Evolutionary conservation across 441 rosid genomes (phyloP).

Genomic region (Lepidium campestre): DNA sequence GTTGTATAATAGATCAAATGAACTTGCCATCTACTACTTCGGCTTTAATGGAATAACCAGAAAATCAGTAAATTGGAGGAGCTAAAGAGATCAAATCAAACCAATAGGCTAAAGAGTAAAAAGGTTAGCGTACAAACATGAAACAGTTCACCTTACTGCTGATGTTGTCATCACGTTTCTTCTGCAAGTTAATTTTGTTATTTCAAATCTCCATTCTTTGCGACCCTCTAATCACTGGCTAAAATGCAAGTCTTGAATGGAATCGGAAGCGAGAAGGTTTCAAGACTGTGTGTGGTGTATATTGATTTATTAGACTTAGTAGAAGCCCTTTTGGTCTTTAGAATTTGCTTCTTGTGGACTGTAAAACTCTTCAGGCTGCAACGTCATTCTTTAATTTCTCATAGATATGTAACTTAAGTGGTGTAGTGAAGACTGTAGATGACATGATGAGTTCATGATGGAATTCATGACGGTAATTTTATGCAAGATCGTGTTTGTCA

Average conservation of each 20-base stretch:
- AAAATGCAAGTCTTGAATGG: background rate
- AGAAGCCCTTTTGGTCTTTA: background rate
- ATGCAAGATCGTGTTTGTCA: background rate
- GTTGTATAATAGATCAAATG: slow-evolving; percentile 50
- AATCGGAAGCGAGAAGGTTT: background rate
- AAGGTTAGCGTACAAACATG: background rate
- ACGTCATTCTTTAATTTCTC: background rate
- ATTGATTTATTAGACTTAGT: background rate
- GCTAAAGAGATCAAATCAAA: background rate
- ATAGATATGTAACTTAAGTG: background rate
- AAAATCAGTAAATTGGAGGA: background rate
- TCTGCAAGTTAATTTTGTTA: background rate
- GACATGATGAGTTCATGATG: background rate
- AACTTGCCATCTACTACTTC: background rate
- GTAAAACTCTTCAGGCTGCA: background rate
- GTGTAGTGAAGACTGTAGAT: background rate
- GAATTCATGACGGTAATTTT: background rate
- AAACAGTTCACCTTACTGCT: background rate
- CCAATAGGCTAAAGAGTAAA: background rate
- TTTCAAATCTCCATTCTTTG: background rate
- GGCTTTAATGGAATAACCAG: background rate
- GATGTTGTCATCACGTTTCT: background rate
- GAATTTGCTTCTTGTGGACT: background rate
- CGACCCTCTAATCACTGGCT: background rate
- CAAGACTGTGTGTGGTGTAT: background rate